Conservation (phyloP, 371 early-diverging fungal species). For the Chytridium lagenaria region DNA sequence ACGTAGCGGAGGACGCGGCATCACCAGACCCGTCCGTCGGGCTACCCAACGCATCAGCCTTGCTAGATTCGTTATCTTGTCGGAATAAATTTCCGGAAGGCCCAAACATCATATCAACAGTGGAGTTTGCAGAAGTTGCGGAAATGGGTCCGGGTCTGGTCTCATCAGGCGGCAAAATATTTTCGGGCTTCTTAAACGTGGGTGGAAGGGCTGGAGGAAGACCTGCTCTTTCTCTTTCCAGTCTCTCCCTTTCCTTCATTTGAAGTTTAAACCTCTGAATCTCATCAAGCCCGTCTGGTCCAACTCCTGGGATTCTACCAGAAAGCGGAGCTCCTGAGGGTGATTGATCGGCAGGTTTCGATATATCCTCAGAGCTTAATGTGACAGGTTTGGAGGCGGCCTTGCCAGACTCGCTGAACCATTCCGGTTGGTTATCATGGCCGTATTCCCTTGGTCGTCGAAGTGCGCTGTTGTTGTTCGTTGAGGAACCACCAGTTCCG, state of each 20-base stretch:
- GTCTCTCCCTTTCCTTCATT: constrained; percentile 30
- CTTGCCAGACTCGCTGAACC: constrained; percentile 29
- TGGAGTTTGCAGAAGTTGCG: not conserved
- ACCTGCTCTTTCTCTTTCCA: not conserved
- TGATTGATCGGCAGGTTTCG: too few species aligned
- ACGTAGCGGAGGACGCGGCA: too few species aligned
- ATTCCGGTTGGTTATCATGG: constrained; percentile 34
- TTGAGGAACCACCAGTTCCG: not conserved
- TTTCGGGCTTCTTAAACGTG: not conserved
- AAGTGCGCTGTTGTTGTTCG: not conserved
- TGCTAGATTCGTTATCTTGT: not conserved
- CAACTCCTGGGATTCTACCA: not conserved
- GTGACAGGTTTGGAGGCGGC: not conserved
- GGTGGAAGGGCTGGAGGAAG: not conserved
- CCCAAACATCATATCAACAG: constrained; percentile 11
- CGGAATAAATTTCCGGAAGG: not conserved
- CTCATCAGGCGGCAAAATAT: too few species aligned
- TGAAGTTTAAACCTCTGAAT: constrained; percentile 39
- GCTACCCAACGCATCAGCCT: not conserved
- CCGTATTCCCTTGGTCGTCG: not conserved
- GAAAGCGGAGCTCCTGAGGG: constrained; percentile 1
- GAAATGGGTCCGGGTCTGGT: not conserved
- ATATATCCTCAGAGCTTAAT: not conserved
- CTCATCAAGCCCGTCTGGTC: constrained; percentile 24
- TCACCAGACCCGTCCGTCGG: not conserved